Evolutionary conservation across 176 grass and related monocot species (phyloP).

Genomic region (Phyllostachys edulis): DNA sequence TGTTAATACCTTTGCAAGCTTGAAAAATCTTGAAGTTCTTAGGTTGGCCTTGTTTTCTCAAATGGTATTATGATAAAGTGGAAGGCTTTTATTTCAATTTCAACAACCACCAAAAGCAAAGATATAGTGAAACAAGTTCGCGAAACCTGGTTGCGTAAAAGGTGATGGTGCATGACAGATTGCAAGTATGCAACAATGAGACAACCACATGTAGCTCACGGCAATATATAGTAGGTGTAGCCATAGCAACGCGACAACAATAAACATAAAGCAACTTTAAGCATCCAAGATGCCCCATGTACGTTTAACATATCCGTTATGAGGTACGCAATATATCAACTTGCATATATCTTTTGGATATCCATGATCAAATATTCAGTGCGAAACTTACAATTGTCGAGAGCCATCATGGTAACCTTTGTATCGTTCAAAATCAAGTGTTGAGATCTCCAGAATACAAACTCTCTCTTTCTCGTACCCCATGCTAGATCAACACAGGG

Average conservation of each 20-base stretch:
- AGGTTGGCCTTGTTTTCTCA: background rate
- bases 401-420: background rate
- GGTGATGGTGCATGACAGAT: background rate
- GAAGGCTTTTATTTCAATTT: background rate
- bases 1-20: background rate
- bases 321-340: background rate
- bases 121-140: background rate
- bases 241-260: too few species aligned
- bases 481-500: background rate
- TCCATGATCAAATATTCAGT: background rate
- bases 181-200: background rate
- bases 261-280: background rate
- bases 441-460: background rate
- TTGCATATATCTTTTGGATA: too few species aligned
- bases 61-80: background rate
- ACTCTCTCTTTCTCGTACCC: background rate
- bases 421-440: background rate
- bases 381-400: accelerated
- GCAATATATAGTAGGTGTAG: background rate
- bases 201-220: background rate
- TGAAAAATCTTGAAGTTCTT: background rate
- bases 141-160: background rate
- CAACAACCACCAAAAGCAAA: background rate
- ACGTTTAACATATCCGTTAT: background rate
- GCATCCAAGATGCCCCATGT: background rate